Evolutionary conservation across 805 yeast species (phyloP), one percentile per base, ranked within the genome.

Genomic region (Candida germanica): DNA sequence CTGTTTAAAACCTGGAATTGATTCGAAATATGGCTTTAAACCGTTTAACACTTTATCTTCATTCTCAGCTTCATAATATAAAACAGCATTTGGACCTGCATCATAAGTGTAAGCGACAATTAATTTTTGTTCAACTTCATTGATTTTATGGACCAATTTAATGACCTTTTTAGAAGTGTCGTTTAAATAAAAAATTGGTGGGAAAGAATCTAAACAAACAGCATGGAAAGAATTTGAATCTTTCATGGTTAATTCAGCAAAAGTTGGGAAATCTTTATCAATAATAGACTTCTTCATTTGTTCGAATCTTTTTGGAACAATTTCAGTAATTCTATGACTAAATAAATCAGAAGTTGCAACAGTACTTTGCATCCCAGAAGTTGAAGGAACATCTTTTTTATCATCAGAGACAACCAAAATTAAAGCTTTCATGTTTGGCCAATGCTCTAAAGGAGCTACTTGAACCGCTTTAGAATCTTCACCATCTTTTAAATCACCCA

Each of bases 71-170:
- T 82, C 79, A 58, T 93, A 93, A 66, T 93, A 93, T 43, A 93
- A 75, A 29, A 93, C 99, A 14, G 97, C 96, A 64, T 93, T 93
- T 62, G 99, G 98, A 56, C 99, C 99, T 21, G 99, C 99, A 61
- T 93, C 99, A 55, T 84, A 93, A 1, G 99, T 93, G 63, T 93
- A 93, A 25, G 98, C 98, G 9, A 96, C 98, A 37, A 91, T 73
- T 9, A 74, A 73, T 52, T 75, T 69, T 35, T 84, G 86, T 23
- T 75, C 80, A 3, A 58, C 47, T 46, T 73, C 80, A 56, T 93
- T 93, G 57, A 93, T 77, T 37, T 71, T 66, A 60, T 93, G 94
- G 31, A 88, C 75, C 33, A 86, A 68, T 49, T 83, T 84, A 46
- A 89, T 83, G 52, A 87, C 77, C 36, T 79, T 80, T 50, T 84